Evolutionary conservation across 208 protist species (phyloP).

Genomic region (Sergeia podlipaevii): DNA sequence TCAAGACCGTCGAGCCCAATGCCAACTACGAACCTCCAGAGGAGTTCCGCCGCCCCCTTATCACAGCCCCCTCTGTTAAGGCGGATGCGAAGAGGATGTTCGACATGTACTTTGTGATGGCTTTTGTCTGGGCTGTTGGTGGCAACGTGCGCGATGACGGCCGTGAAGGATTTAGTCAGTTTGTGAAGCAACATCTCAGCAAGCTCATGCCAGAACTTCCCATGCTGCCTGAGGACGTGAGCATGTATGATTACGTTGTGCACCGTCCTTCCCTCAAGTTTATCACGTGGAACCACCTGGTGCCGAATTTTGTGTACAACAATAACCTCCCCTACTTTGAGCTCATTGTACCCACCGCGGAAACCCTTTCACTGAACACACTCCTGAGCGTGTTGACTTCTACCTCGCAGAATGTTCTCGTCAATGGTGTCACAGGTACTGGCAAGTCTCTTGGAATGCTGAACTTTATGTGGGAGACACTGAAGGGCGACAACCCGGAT

Average conservation of each 20-base stretch:
- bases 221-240: conserved; percentile 28
- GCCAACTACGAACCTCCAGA: conserved; percentile 43
- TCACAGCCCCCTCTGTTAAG: conserved; percentile 41
- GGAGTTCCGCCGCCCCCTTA: conserved; percentile 65
- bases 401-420: conserved; percentile 77
- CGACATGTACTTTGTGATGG: conserved; percentile 95
- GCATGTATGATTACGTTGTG: conserved; percentile 94
- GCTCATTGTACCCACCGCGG: conserved; percentile 94
- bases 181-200: conserved; percentile 66
- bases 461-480: conserved; percentile 59
- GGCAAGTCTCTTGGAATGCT: conserved; percentile 91
- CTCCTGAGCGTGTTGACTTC: conserved; percentile 71
- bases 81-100: conserved; percentile 70
- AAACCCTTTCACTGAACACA: conserved; percentile 87
- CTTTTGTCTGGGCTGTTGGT: conserved; percentile 96
- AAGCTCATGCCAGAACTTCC: conserved; percentile 53
- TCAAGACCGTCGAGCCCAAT: conserved; percentile 3
- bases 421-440: conserved; percentile 94
- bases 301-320: conserved; percentile 91
- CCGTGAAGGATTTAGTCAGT: conserved; percentile 86
- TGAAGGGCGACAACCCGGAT: conserved; percentile 74
- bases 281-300: conserved; percentile 87
- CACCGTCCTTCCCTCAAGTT: conserved; percentile 85
- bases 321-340: conserved; percentile 89
- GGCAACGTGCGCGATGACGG: conserved; percentile 89